Base-by-base conservation (phyloP, 345 rosid species). In the Euphorbia peplus region DNA sequence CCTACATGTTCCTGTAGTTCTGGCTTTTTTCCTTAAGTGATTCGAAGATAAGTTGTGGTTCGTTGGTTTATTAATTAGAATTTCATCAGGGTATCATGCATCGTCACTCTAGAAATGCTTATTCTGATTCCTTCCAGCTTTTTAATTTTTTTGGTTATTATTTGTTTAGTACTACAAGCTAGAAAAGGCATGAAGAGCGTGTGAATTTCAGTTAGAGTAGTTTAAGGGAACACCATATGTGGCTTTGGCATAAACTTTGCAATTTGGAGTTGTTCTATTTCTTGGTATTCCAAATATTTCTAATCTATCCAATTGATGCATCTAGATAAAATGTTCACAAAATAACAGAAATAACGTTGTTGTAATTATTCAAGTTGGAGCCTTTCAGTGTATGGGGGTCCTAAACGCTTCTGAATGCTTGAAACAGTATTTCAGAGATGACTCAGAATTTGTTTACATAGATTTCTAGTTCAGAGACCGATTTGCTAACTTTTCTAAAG, bases 171-270 rank as follows among this genome's bases (percentile, higher is more conserved):
- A 30, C 6, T 35, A 3, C 53, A 9, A 8, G 8, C 41, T 18
- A 16, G 53, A 14, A 42, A 42, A 42, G 9, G 47, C 50, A 44
- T 44, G 50, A 44, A 70, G 42, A 5, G 66, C 44, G 73, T 55
- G 41, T 25, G 19, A 29, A 24, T 66, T 35, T 39, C 30, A 72
- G 70, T 66, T 50, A 29, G 41, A 60, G 70, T 72, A 39, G 4
- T 47, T 59, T 37, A 24, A 48, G 60, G 66, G 46, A 13, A 58
- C 3, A 44, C 44, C 11, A 30, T 30, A 8, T 16, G 63, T 42
- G 18, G 63, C 46, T 18, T 24, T 30, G 16, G 32, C 28, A 22
- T 3, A 25, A 12, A 39, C n/a, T 19, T 46, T 12, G 68, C 39
- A 32, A 22, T 22, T 42, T 35, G 14, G 6, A 24, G 35, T 4